Base-by-base conservation (phyloP, 352 stramenopile genomes). In the Phytopythium helicoides region DNA sequence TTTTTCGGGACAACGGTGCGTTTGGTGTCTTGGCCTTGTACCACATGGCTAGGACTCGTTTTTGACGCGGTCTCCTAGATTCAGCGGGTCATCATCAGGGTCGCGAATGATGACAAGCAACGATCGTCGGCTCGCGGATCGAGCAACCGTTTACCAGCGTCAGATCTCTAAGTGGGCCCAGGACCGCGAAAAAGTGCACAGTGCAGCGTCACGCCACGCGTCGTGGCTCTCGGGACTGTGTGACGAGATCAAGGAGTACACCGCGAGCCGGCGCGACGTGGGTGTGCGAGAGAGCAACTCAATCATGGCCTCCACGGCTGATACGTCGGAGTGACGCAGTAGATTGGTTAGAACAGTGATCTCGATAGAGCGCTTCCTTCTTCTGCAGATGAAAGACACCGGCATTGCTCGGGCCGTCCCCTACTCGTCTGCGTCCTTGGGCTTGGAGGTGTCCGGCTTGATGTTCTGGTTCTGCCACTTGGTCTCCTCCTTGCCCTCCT, bases 401-500 rank as follows among this genome's bases (percentile, higher is more conserved):
- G n/a, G n/a, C n/a, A n/a, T n/a, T n/a, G n/a, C n/a, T n/a, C n/a
- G n/a, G n/a, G n/a, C n/a, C n/a, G n/a, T n/a, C 9, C 28, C 5
- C 28, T 33, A 56, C 23, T 51, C 47, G 15, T 46, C 45, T 10
- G 18, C 23, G 10, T 25, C 16, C 18, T 64, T 49, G 11, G 39
- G 31, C 23, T 47, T 54, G 35, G 57, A 47, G 37, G 64, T 61
- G 22, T 61, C 54, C 1, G 68, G 64, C 23, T 80, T 82, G 49
- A 87, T 66, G 63, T 87, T 87, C 64, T 85, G 76, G 57, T 90
- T 90, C 40, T 77, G 67, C 80, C 80, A 90, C 55, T 87, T 87
- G 60, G 76, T 90, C 63, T 90, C 80, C 47, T 86, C 70, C 47
- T 87, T 90, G 41, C 66, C 73, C 49, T 87, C 72, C n/a, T 64